Evolutionary conservation across 148 eudicot species (phyloP), one percentile per base, ranked within the genome.

Genomic region (Chenopodium suecicum): DNA sequence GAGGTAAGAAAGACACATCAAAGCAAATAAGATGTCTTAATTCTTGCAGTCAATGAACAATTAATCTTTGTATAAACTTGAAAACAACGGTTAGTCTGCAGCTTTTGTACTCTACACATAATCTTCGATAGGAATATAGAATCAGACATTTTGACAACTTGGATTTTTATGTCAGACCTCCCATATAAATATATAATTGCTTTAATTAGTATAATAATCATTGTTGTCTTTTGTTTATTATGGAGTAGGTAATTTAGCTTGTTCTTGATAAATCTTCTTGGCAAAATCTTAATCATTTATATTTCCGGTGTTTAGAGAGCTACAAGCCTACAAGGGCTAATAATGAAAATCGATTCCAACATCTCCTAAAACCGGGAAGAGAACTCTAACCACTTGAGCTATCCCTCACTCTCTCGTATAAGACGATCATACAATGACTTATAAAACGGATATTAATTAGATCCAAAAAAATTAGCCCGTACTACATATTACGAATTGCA

Each of bases 1-100:
- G 68, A 74, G 83, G 60, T 74, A 52, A 81, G 34, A 63, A 65
- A 64, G 71, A 67, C 32, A 74, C 83, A 74, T 81, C 83, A 32
- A 81, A 74, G 78, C 62, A 47, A 29, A 52, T 70, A 79, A 79
- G 46, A 69, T 79, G 74, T 79, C 74, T 66, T n/a, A 70, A 66
- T 7, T 78, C 80, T 78, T 46, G 80, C 22, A 29, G 62, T 50
- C 77, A 9, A 73, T 13, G 76, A 20, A 23, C n/a, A 48, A 74
- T 74, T 74, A 14, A 41, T 63, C 77, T 74, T 74, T 9, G 22
- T 52, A 74, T 50, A 8, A 78, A 78, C 80, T 44, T 67, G 80
- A 78, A 78, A 78, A 66, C 73, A 65, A 78, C 37, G 19, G 23
- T n/a, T 78, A 10, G 14, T 41, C 73, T 44, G 4, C 8, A 32